phyloP scores from a whole-genome alignment of 1,284 basidiomycete species.

The Ganoderma multipileum region DNA sequence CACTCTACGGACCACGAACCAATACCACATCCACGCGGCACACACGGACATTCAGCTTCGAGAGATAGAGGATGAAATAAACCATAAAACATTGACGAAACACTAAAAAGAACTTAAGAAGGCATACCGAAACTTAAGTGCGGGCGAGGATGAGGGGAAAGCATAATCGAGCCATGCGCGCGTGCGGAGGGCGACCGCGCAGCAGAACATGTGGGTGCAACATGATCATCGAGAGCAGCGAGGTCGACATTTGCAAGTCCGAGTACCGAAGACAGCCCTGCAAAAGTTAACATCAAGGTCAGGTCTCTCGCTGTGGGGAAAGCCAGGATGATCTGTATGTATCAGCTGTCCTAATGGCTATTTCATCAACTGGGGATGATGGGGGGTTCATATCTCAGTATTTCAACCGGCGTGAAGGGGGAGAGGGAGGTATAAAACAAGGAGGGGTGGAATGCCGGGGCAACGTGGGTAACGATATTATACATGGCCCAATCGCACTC shows the following conservation, averaged over 20 bases:
- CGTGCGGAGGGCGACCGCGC: background rate
- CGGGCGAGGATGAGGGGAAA: background rate
- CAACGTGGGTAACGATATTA: conserved; percentile 29
- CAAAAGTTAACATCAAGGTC: background rate
- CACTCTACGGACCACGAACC: too few relatives aligned
- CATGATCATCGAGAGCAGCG: background rate
- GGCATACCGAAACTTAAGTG: conserved; percentile 4
- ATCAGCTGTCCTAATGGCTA: conserved; percentile 25
- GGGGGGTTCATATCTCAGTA: conserved; percentile 8
- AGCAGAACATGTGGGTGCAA: background rate
- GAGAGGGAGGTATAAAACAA: conserved; percentile 5
- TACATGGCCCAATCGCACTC: conserved; percentile 11
- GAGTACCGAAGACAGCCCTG: background rate
- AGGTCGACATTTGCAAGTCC: background rate
- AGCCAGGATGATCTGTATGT: background rate
- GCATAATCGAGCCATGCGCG: conserved; percentile 20
- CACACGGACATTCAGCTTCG: background rate
- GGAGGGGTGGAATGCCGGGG: conserved; percentile 10
- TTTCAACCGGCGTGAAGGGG: conserved; percentile 7
- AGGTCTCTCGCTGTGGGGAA: background rate
- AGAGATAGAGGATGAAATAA: background rate
- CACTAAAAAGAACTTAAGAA: background rate
- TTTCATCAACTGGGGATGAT: conserved; percentile 16
- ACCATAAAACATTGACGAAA: conserved; percentile 10
- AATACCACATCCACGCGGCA: too few relatives aligned